Base-by-base conservation (phyloP, 176 grass and related monocot species). In the Musa itinerans region DNA sequence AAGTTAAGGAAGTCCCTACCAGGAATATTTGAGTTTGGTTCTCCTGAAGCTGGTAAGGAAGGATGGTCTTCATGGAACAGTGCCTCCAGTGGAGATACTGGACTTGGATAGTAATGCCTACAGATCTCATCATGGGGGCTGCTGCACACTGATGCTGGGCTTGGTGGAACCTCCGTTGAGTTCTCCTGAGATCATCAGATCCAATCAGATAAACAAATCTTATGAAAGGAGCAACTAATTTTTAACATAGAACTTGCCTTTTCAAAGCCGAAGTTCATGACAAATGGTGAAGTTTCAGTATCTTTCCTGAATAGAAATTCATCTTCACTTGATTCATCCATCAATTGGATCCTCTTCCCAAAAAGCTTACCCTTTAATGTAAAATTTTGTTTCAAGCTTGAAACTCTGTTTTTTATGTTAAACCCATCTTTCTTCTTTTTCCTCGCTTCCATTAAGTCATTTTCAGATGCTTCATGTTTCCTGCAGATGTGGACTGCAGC, bases 101-200 rank as follows among this genome's bases (percentile, higher is more conserved):
- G 96, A 58, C 91, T 99, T 16, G 96, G 88, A 80, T 99, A 92
- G 7, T 86, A 89, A 55, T 85, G 91, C 53, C 89, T 59, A 78
- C 19, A 92, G 72, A 85, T 95, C 56, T 99, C 96, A 67, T 95
- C 91, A 10, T 85, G 54, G 11, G 91, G 83, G 74, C 86, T 99
- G 80, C 85, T 99, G 83, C 86, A 95, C 82, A 89, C 77, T 8
- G 96, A 99, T 71, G 81, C 96, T 51, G 96, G 96, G 72, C 96
- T 99, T 6, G 96, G 96, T 0, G 96, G 96, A 51, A 99, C 91
- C 86, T 99, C 96, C 0, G 96, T 99, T 58, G 89, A 95, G 85
- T 99, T 99, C 78, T 95, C 96, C 96, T 95, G 91, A 78, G 50
- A 17, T 15, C 63, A 83, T 9, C 72, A 74, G 61, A 70, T 13